Conservation (phyloP, 345 rosid species). For the Adansonia digitata region DNA sequence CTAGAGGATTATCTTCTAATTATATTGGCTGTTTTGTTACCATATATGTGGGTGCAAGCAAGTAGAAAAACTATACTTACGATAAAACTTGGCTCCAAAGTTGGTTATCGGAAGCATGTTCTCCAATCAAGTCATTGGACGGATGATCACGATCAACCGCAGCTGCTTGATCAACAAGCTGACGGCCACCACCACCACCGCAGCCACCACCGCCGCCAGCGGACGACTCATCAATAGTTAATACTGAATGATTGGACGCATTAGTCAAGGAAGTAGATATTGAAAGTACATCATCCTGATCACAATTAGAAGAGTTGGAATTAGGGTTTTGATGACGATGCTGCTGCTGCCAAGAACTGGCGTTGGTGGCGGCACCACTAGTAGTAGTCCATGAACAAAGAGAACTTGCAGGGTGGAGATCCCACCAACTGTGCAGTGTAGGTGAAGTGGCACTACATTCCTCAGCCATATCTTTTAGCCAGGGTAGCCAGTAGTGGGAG, state of each 20-base stretch:
- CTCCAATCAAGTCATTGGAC: conserved; percentile 47
- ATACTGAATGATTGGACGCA: conserved; percentile 60
- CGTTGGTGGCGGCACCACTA: neutral
- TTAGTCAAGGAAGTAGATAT: conserved; percentile 50
- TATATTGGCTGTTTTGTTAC: neutral
- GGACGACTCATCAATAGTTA: conserved; percentile 54
- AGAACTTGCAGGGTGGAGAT: conserved; percentile 52
- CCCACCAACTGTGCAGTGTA: conserved; percentile 50
- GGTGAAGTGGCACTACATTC: conserved; percentile 43
- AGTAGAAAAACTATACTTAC: conserved; percentile 36
- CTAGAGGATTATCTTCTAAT: neutral
- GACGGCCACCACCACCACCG: conserved; percentile 10
- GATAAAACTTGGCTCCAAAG: conserved; percentile 59
- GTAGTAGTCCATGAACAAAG: conserved; percentile 36
- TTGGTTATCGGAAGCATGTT: conserved; percentile 52
- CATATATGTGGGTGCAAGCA: neutral
- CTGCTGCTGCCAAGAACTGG: conserved; percentile 26
- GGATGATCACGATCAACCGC: conserved; percentile 3
- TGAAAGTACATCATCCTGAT: conserved; percentile 44
- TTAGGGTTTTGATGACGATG: conserved; percentile 32
- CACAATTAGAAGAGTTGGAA: conserved; percentile 41
- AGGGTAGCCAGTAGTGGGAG: neutral
- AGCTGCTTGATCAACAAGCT: conserved; percentile 22
- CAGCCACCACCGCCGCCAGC: neutral
- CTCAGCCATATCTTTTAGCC: conserved; percentile 33